Conservation (phyloP, 306 rosid genomes). For the Pyrus communis region DNA sequence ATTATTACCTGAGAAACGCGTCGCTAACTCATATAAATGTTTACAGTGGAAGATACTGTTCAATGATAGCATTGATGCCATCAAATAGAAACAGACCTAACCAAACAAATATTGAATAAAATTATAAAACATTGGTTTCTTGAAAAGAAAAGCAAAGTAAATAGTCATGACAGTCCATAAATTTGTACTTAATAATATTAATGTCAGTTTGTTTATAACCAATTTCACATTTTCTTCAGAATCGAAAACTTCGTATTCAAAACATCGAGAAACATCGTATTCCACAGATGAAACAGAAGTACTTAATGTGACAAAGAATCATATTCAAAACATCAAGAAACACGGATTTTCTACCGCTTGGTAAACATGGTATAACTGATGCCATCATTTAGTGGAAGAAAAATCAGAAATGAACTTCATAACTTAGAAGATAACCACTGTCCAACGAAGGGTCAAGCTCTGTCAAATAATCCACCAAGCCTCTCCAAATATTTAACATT, state of each 20-base stretch:
- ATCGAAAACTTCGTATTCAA: background rate
- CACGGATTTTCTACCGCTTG: background rate
- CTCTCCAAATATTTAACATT: background rate
- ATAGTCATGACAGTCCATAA: background rate
- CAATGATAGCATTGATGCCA: background rate
- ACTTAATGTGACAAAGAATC: background rate
- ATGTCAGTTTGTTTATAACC: background rate
- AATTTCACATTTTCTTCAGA: background rate
- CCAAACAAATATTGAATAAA: background rate
- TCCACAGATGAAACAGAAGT: background rate
- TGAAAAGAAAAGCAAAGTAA: background rate
- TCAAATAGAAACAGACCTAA: background rate
- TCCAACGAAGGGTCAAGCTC: background rate
- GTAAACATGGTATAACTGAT: background rate
- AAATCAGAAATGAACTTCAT: background rate
- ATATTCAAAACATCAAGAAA: background rate
- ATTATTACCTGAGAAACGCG: constrained; percentile 25
- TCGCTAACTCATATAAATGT: background rate
- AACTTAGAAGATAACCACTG: no score
- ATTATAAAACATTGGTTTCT: background rate
- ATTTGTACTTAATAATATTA: background rate
- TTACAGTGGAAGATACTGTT: background rate
- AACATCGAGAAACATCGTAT: no score
- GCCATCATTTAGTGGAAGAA: background rate
- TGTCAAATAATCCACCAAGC: background rate